Conservation (phyloP, 768 basidiomycete genomes). For the Rhodotorula kratochvilovae region DNA sequence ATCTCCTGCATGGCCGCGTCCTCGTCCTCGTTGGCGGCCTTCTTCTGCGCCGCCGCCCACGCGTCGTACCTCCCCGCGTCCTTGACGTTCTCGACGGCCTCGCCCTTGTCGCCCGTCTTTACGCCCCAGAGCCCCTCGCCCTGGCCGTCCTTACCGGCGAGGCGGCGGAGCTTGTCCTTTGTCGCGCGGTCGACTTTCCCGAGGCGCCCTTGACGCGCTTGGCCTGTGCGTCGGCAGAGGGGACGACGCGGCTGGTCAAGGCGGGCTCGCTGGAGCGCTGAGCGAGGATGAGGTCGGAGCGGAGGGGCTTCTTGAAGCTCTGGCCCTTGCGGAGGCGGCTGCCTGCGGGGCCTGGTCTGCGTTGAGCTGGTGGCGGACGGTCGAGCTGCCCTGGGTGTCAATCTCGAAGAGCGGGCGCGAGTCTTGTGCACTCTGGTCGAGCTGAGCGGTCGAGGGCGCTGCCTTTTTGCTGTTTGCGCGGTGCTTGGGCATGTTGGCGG, state of each 20-base stretch:
- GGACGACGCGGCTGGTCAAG: conserved; percentile 11
- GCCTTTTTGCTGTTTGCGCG: conserved; percentile 35
- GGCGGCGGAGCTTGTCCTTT: conserved; percentile 38
- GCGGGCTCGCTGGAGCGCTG: conserved; percentile 36
- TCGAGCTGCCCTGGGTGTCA: conserved; percentile 24
- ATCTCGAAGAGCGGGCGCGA: conserved; percentile 33
- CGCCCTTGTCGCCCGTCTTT: conserved; percentile 5
- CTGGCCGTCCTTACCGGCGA: conserved; percentile 34
- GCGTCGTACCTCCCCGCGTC: conserved; percentile 37
- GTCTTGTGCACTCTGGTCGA: neutral
- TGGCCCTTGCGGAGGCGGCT: conserved; percentile 28
- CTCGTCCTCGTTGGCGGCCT: conserved; percentile 5
- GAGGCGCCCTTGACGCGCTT: conserved; percentile 26
- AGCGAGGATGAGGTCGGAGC: conserved; percentile 40
- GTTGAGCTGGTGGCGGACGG: conserved; percentile 27
- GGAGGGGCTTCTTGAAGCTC: conserved; percentile 38
- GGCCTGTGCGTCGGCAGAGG: conserved; percentile 12
- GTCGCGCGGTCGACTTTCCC: conserved; percentile 35
- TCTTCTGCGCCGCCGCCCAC: conserved; percentile 27
- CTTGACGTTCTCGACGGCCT: conserved; percentile 20
- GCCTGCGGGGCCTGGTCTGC: conserved; percentile 20
- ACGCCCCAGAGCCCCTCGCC: conserved; percentile 39
- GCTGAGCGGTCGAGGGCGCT: conserved; percentile 1
- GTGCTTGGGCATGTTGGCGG: conserved; percentile 15
- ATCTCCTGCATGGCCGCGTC: conserved; percentile 16